phyloP scores from a whole-genome alignment of 768 basidiomycete species.

The Candolleomyces efflorescens region DNA sequence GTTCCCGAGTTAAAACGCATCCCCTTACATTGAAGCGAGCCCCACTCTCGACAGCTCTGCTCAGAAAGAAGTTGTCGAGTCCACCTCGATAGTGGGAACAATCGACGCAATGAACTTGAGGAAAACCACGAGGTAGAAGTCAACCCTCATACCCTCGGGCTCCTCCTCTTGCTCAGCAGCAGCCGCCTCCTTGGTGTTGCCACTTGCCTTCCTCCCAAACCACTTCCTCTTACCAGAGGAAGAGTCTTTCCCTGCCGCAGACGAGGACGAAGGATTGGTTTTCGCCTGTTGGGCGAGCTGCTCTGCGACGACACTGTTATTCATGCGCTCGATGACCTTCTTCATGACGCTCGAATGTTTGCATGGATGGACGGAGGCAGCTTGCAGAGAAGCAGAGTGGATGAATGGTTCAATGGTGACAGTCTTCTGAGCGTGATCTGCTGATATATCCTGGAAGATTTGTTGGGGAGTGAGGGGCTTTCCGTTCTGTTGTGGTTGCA shows the following conservation, averaged over 20 bases:
- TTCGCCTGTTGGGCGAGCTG: slow-evolving; percentile 58
- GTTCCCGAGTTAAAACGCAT: too few species aligned
- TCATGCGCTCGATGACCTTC: slow-evolving; percentile 99
- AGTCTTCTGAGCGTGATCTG: slow-evolving; percentile 97
- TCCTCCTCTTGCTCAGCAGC: slow-evolving; percentile 57
- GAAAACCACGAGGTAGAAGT: slow-evolving; percentile 98
- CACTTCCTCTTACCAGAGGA: slow-evolving; percentile 70
- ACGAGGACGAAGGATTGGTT: slow-evolving; percentile 20
- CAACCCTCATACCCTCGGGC: slow-evolving; percentile 89
- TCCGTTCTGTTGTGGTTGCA: slow-evolving; percentile 56
- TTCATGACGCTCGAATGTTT: slow-evolving; percentile 99
- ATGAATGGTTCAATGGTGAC: slow-evolving; percentile 98
- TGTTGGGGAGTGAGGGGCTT: slow-evolving; percentile 83
- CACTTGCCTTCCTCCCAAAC: slow-evolving; percentile 74
- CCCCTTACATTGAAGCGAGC: too few species aligned
- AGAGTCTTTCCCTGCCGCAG: slow-evolving; percentile 40
- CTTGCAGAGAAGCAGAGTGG: slow-evolving; percentile 80
- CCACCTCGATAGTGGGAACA: slow-evolving; percentile 98
- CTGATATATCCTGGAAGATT: slow-evolving; percentile 96
- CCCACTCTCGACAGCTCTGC: background rate
- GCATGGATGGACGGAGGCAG: slow-evolving; percentile 96
- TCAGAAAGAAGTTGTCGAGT: slow-evolving; percentile 79
- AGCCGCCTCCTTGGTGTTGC: slow-evolving; percentile 41
- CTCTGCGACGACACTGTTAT: slow-evolving; percentile 78
- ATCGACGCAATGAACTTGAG: slow-evolving; percentile 99